Evolutionary conservation across 805 yeast genomes (phyloP).

Genomic region (Candida vaughaniae): DNA sequence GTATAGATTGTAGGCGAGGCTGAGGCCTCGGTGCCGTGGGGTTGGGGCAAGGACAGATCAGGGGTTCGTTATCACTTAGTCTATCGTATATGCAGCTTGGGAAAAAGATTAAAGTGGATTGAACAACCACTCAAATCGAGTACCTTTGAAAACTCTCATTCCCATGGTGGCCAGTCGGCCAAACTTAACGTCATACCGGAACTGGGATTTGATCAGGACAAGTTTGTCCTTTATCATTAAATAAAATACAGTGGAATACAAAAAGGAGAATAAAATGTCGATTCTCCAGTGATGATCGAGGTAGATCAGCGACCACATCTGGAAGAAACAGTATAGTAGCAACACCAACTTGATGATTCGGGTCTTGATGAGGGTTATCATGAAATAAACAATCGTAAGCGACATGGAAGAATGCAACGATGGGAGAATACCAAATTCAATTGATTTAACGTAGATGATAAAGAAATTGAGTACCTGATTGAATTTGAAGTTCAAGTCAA

Average conservation of each 20-base stretch:
- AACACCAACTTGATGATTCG: conserved; percentile 33
- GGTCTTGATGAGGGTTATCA: conserved; percentile 41
- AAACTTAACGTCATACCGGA: conserved; percentile 31
- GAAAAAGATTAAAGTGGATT: too few relatives aligned
- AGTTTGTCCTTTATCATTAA: conserved; percentile 9
- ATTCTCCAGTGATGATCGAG: conserved; percentile 71
- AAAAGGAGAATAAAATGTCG: conserved; percentile 56
- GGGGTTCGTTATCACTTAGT: too few relatives aligned
- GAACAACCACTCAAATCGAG: conserved; percentile 50
- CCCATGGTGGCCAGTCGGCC: conserved; percentile 52
- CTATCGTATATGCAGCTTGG: too few relatives aligned
- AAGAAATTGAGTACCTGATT: conserved; percentile 10
- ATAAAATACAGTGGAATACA: conserved; percentile 31
- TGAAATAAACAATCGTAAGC: conserved; percentile 44
- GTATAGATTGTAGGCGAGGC: too few relatives aligned
- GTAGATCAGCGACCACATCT: conserved; percentile 78
- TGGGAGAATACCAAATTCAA: conserved; percentile 58
- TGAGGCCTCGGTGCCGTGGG: too few relatives aligned
- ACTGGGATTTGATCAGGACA: conserved; percentile 31
- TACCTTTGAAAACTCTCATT: conserved; percentile 59
- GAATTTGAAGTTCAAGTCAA: conserved; percentile 50
- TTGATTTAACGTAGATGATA: conserved; percentile 12
- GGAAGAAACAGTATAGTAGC: conserved; percentile 47
- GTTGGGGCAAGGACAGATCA: too few relatives aligned
- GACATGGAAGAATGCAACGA: conserved; percentile 70